Conservation (phyloP, 306 rosid genomes). For the Cicer yamashitae region DNA sequence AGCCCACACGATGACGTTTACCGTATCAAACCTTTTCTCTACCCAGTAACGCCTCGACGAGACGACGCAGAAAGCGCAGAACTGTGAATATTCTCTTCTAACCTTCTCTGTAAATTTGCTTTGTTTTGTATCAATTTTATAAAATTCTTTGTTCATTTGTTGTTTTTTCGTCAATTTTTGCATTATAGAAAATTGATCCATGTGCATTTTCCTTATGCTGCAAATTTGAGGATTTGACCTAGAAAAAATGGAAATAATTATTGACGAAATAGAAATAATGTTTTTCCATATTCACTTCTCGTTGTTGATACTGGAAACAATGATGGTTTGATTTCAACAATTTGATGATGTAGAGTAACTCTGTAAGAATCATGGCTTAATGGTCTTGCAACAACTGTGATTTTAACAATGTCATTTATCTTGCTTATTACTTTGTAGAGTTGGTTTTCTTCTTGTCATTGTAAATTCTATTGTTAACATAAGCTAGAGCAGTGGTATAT, state of each 20-base stretch:
- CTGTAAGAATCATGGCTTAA: slow-evolving; percentile 3
- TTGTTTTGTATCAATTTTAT: background rate
- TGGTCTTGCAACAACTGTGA: background rate
- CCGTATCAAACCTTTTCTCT: background rate
- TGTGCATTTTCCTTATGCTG: slow-evolving; percentile 10
- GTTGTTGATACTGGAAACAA: background rate
- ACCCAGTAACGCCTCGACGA: background rate
- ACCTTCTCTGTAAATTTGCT: background rate
- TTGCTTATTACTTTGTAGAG: background rate
- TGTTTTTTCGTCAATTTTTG: background rate
- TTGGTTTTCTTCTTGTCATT: slow-evolving; percentile 20
- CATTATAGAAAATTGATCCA: background rate
- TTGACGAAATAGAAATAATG: background rate
- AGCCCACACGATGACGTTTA: slow-evolving; percentile 1
- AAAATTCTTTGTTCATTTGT: background rate
- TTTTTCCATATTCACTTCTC: background rate
- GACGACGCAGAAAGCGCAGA: background rate
- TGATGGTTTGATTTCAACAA: slow-evolving; percentile 9
- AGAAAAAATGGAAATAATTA: background rate
- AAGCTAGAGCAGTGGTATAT: too few relatives aligned
- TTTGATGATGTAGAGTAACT: background rate
- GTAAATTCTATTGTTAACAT: background rate
- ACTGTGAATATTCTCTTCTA: background rate
- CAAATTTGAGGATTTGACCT: background rate
- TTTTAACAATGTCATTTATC: background rate